Conservation (phyloP, 768 basidiomycete genomes). For the Tylopilus cervinicoccineus region DNA sequence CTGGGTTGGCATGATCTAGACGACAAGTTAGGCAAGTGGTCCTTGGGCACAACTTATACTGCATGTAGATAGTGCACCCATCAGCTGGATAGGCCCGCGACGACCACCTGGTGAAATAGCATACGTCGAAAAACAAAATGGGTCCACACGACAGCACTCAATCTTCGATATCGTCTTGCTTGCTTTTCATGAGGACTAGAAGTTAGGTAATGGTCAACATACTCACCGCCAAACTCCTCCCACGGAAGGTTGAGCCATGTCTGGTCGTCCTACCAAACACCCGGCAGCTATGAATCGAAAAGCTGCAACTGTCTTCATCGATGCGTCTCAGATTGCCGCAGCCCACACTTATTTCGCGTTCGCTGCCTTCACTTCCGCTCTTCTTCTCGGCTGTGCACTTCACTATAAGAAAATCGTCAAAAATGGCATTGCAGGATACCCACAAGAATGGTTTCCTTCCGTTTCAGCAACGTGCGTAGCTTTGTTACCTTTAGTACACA, state of each 20-base stretch:
- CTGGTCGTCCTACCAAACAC: conserved; percentile 13
- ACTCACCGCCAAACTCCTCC: no score
- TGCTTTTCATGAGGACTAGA: no score
- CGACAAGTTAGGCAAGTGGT: no score
- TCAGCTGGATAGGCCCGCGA: no score
- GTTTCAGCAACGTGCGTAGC: conserved; percentile 73
- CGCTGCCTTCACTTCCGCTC: conserved; percentile 60
- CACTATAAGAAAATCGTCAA: conserved; percentile 84
- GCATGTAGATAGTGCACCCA: no score
- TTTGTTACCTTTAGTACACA: background rate
- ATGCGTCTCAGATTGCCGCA: conserved; percentile 54
- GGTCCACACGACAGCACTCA: no score
- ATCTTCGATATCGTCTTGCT: no score
- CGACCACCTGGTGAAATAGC: no score
- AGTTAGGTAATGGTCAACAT: no score
- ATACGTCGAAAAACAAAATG: no score
- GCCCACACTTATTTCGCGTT: conserved; percentile 65
- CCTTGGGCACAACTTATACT: no score
- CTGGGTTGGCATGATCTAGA: conserved; percentile 9
- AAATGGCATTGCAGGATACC: conserved; percentile 78
- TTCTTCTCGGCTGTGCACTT: conserved; percentile 59
- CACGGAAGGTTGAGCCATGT: conserved; percentile 3
- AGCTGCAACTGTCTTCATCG: conserved; percentile 24
- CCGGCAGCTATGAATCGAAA: conserved; percentile 6
- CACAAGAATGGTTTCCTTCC: conserved; percentile 88